phyloP scores from a whole-genome alignment of 306 rosid species.

The Begonia loranthoides region DNA sequence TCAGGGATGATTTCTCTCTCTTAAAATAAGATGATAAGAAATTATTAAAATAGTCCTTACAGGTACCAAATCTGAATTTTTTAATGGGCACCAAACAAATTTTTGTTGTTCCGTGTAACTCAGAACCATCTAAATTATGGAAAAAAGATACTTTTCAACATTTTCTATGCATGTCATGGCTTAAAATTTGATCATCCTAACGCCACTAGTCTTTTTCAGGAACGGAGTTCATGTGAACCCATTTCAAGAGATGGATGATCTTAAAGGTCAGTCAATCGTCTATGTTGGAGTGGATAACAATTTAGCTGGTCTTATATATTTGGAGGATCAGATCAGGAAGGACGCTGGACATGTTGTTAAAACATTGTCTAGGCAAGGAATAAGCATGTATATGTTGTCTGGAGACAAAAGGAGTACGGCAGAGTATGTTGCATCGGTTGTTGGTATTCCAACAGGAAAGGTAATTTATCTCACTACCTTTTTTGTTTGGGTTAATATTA shows the following conservation, averaged over 20 bases:
- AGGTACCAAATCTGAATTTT: too few relatives aligned
- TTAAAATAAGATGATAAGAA: too few relatives aligned
- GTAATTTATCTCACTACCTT: conserved; percentile 14
- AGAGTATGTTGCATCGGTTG: conserved; percentile 77
- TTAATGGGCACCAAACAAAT: too few relatives aligned
- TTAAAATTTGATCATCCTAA: neutral
- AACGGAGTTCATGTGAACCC: conserved; percentile 39
- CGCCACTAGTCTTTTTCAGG: conserved; percentile 27
- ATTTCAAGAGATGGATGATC: conserved; percentile 39
- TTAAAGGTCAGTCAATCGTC: conserved; percentile 52
- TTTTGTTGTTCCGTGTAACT: too few relatives aligned
- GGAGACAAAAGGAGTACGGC: conserved; percentile 84
- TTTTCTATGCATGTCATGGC: too few relatives aligned
- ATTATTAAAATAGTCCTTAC: too few relatives aligned
- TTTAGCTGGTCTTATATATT: conserved; percentile 64
- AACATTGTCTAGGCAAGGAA: conserved; percentile 53
- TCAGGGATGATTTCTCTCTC: too few relatives aligned
- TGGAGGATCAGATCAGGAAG: conserved; percentile 83
- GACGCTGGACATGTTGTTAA: conserved; percentile 62
- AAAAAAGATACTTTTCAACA: too few relatives aligned
- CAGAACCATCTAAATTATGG: too few relatives aligned
- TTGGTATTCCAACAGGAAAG: conserved; percentile 75
- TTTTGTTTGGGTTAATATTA: neutral
- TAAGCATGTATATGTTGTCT: conserved; percentile 69
- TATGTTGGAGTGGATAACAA: conserved; percentile 67